These are phyloP conservation scores for Termitomyces sp. DNA, from an alignment of 768 basidiomycete genomes.

Conservation along the genomic window DNA sequence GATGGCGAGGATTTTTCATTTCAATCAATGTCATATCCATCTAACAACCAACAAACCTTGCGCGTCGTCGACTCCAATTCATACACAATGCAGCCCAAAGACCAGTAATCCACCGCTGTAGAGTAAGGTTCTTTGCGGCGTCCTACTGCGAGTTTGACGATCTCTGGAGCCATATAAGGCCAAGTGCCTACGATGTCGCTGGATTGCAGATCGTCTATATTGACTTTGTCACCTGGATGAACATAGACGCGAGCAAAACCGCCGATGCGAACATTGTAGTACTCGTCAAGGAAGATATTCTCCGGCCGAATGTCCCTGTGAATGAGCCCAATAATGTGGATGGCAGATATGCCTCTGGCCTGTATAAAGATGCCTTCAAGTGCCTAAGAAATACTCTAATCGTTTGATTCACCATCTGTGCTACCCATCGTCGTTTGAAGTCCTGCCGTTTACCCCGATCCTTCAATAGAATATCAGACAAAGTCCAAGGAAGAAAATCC, in stretches of 20 bases:
- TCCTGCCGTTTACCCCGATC: neutral
- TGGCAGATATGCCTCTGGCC: neutral
- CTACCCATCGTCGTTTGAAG: conserved; percentile 1
- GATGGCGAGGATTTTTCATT: neutral
- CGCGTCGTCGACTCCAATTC: neutral
- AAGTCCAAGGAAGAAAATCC: neutral
- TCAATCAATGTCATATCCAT: neutral
- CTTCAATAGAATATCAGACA: neutral
- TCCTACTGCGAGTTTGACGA: neutral
- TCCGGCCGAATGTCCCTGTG: conserved; percentile 2
- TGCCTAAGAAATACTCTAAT: neutral
- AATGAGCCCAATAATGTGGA: neutral
- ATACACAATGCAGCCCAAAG: conserved; percentile 2
- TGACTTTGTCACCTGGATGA: neutral
- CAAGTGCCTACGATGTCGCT: conserved; percentile 1
- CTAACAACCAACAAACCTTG: neutral
- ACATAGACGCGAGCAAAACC: neutral
- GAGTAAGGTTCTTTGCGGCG: neutral
- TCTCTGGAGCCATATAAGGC: conserved; percentile 3
- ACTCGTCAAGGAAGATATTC: neutral
- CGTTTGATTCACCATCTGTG: neutral
- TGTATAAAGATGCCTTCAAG: neutral
- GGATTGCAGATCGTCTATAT: neutral
- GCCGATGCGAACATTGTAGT: neutral
- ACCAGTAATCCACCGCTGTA: conserved; percentile 1